Percentiles rank a stretch among this genome's conserved stretches.
Evolutionary conservation across 176 grass and related monocot genomes (phyloP).

Genomic region (Musa schizocarpa): DNA sequence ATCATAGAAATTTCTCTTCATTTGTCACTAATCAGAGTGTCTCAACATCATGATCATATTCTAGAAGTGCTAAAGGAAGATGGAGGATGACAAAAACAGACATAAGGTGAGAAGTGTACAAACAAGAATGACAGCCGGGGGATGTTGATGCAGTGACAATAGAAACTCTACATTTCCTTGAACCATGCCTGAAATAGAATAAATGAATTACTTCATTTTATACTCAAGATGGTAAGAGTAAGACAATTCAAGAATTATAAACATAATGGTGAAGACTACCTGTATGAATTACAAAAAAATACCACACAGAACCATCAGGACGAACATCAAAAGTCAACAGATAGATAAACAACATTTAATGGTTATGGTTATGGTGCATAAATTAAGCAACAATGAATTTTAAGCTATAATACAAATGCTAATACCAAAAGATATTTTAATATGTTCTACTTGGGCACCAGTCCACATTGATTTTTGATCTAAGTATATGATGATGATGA

Average conservation of each 20-base stretch:
- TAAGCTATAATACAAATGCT: not conserved
- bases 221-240: conserved; percentile 16
- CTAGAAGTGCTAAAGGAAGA: conserved; percentile 23
- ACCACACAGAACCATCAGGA: too few relatives aligned
- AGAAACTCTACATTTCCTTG: conserved; percentile 53
- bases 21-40: not conserved
- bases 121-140: conserved; percentile 78
- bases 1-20: not conserved
- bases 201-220: conserved; percentile 21
- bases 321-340: too few relatives aligned
- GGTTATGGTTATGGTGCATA: not conserved
- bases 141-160: conserved; percentile 48
- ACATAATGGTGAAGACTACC: not conserved
- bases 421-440: not conserved
- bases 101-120: conserved; percentile 53
- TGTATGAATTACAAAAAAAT: not conserved
- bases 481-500: too few relatives aligned
- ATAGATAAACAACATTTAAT: too few relatives aligned
- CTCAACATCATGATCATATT: not conserved
- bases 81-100: conserved; percentile 12
- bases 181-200: conserved; percentile 41
- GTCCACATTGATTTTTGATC: not conserved
- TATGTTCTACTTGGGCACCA: not conserved
- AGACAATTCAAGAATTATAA: conserved; percentile 3
- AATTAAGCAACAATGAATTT: not conserved